phyloP scores from a whole-genome alignment of 108 stramenopile genomes.

The Nitzschia palea region DNA sequence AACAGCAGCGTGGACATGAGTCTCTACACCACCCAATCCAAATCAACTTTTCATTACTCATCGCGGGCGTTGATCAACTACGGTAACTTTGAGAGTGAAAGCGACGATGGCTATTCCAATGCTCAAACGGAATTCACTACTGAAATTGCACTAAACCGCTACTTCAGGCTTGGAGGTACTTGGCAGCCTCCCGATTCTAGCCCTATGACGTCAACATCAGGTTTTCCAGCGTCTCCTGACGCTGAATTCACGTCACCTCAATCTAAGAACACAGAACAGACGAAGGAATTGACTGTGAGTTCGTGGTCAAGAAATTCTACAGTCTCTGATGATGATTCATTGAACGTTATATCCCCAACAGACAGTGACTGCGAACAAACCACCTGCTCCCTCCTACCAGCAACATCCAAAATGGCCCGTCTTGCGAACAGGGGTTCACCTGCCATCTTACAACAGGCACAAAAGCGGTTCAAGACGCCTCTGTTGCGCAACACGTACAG shows the following conservation, averaged over 20 bases:
- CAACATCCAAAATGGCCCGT: slow-evolving; percentile 18
- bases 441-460: no score
- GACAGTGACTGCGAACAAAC: slow-evolving; percentile 3
- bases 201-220: no score
- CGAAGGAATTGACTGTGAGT: no score
- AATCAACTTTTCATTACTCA: slow-evolving; percentile 20
- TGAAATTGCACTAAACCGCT: slow-evolving; percentile 9
- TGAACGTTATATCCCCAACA: not conserved
- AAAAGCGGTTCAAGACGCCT: no score
- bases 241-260: no score
- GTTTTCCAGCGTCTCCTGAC: no score
- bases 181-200: slow-evolving; percentile 2
- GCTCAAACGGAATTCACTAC: slow-evolving; percentile 22
- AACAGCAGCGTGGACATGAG: slow-evolving; percentile 26
- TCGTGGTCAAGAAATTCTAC: no score
- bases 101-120: slow-evolving; percentile 6
- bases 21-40: slow-evolving; percentile 35
- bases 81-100: not conserved
- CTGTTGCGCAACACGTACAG: no score
- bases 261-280: no score
- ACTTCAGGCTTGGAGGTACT: slow-evolving; percentile 1
- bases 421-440: no score
- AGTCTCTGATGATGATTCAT: not conserved
- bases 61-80: not conserved
- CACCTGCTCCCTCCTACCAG: slow-evolving; percentile 5